phyloP scores from a whole-genome alignment of 2,329 filamentous ascomycete species.

The Xylaria sp. region DNA sequence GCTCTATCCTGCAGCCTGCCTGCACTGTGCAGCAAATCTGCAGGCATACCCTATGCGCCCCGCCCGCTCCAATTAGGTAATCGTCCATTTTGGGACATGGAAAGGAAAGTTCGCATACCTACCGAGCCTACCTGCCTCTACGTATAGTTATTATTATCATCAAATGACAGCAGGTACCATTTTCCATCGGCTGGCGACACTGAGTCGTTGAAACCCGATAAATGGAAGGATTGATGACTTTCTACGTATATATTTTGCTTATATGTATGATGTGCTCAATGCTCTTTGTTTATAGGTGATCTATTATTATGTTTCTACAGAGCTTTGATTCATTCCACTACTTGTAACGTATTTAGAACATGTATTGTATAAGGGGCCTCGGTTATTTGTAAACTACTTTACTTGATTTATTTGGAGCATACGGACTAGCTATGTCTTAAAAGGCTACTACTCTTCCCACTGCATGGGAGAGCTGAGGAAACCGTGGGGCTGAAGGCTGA shows the following conservation, averaged over 20 bases:
- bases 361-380: no score
- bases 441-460: background rate
- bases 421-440: background rate
- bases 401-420: no score
- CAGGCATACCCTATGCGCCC: constrained; percentile 2
- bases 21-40: constrained; percentile 8
- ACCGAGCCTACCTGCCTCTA: no score
- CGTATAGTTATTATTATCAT: background rate
- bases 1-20: constrained; percentile 2
- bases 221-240: background rate
- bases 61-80: constrained; percentile 16
- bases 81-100: constrained; percentile 10
- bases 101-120: background rate
- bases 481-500: background rate
- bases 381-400: no score
- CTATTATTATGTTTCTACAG: background rate
- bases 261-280: background rate
- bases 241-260: background rate
- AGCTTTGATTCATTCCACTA: background rate
- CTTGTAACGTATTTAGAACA: background rate
- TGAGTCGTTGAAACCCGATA: background rate
- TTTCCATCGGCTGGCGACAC: constrained; percentile 18
- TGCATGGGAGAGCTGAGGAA: background rate
- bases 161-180: background rate
- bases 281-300: background rate